These are phyloP conservation scores for Schizothecium vesticola DNA, from an alignment of 495 filamentous ascomycete genomes.

Conservation along the genomic window DNA sequence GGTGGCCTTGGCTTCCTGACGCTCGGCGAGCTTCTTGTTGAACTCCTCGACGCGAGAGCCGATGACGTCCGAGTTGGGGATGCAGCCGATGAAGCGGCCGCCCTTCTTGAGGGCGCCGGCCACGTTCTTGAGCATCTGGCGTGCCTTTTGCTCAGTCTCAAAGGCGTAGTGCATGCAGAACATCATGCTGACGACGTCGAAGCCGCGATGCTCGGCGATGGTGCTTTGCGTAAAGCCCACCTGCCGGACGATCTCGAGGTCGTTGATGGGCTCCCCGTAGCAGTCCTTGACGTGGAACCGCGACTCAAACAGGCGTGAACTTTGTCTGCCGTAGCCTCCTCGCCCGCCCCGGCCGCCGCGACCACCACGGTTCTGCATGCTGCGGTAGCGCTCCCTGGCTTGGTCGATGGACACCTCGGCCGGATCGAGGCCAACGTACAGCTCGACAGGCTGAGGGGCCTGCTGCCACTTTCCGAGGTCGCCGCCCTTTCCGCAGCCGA, in stretches of 20 bases:
- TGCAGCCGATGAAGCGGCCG: conserved; percentile 85
- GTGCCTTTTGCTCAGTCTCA: conserved; percentile 80
- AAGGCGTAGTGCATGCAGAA: conserved; percentile 99
- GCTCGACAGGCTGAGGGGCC: conserved; percentile 73
- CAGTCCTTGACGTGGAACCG: conserved; percentile 87
- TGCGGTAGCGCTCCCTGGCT: conserved; percentile 72
- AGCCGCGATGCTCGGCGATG: conserved; percentile 63
- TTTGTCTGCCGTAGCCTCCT: conserved; percentile 41
- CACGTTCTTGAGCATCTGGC: conserved; percentile 91
- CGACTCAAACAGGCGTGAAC: conserved; percentile 63
- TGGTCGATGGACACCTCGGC: conserved; percentile 89
- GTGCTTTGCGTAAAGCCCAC: conserved; percentile 73
- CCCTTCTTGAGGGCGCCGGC: conserved; percentile 85
- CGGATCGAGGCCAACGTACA: conserved; percentile 90
- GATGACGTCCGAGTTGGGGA: conserved; percentile 89
- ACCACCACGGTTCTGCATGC: conserved; percentile 58
- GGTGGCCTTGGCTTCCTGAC: conserved; percentile 41
- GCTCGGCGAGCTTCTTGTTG: conserved; percentile 48
- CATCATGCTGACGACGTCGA: conserved; percentile 97
- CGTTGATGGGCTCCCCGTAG: conserved; percentile 72
- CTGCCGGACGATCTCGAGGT: conserved; percentile 69
- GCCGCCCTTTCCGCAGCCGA: conserved; percentile 95
- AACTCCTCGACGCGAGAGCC: conserved; percentile 57
- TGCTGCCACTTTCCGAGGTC: conserved; percentile 94
- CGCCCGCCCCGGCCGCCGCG: conserved; percentile 56